phyloP scores from a whole-genome alignment of 73 alveolate genomes.

The Paramecium tetraurelia region DNA sequence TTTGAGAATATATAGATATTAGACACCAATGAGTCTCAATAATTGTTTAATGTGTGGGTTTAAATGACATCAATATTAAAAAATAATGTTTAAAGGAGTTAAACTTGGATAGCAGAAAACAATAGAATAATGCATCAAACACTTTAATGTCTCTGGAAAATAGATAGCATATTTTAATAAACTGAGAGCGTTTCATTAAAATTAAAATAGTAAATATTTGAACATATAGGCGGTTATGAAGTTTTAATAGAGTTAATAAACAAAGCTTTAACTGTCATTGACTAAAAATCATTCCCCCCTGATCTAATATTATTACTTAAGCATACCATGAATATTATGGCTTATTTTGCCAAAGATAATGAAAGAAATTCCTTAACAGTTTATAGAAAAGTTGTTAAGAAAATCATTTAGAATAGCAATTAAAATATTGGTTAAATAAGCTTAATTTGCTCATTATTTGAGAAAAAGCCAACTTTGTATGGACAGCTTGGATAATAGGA shows the following conservation, averaged over 20 bases:
- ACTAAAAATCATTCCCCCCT: background rate
- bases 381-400: background rate
- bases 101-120: constrained; percentile 8
- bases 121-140: background rate
- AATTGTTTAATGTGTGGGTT: constrained; percentile 36
- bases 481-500: background rate
- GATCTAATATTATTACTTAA: background rate
- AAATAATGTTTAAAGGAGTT: background rate
- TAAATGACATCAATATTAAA: background rate
- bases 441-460: constrained; percentile 3
- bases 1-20: constrained; percentile 36
- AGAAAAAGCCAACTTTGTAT: background rate
- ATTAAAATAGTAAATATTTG: constrained; percentile 28
- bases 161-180: constrained; percentile 28
- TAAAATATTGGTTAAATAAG: constrained; percentile 29
- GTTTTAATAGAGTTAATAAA: background rate
- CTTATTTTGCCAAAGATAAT: constrained; percentile 33
- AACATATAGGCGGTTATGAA: constrained; percentile 48
- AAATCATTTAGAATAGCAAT: background rate
- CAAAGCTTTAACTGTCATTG: constrained; percentile 5
- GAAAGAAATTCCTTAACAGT: constrained; percentile 1
- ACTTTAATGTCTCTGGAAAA: background rate
- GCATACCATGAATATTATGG: background rate
- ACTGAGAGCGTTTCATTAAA: constrained; percentile 14
- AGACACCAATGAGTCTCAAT: background rate